Evolutionary conservation across 306 rosid species (phyloP).

Genomic region (Vicia faba): DNA sequence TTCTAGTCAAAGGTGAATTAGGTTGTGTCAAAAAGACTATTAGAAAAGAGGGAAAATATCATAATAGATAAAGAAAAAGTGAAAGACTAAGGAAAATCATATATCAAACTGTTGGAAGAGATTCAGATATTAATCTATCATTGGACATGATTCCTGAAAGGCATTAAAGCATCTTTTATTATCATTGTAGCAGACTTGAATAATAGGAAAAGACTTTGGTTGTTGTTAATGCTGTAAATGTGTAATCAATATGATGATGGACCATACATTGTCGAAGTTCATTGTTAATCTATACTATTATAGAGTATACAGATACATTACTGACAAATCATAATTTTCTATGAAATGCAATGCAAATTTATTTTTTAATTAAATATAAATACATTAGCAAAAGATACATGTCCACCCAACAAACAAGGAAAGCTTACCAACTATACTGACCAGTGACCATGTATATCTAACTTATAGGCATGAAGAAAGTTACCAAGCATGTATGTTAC

Average conservation of each 20-base stretch:
- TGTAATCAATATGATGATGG: neutral
- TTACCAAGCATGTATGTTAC: neutral
- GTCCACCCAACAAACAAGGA: neutral
- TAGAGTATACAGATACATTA: neutral
- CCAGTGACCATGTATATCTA: constrained; percentile 2
- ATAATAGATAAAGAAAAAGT: neutral
- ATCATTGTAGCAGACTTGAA: neutral
- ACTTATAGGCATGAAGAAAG: constrained; percentile 19
- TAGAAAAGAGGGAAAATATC: neutral
- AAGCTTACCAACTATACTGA: constrained; percentile 17
- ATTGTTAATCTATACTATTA: constrained; percentile 1
- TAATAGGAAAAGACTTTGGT: neutral
- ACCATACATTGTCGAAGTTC: constrained; percentile 12
- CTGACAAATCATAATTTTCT: constrained; percentile 6
- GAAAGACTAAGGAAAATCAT: neutral
- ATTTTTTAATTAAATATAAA: neutral
- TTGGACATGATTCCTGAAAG: neutral
- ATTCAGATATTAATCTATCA: neutral
- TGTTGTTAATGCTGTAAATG: constrained; percentile 11
- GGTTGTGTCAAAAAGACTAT: neutral
- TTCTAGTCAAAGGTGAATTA: neutral
- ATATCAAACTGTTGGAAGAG: neutral
- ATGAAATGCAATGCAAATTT: neutral
- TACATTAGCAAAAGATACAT: neutral
- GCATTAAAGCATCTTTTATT: neutral